Conservation (phyloP, 2,329 filamentous ascomycete genomes). For the Knufia petricola region DNA sequence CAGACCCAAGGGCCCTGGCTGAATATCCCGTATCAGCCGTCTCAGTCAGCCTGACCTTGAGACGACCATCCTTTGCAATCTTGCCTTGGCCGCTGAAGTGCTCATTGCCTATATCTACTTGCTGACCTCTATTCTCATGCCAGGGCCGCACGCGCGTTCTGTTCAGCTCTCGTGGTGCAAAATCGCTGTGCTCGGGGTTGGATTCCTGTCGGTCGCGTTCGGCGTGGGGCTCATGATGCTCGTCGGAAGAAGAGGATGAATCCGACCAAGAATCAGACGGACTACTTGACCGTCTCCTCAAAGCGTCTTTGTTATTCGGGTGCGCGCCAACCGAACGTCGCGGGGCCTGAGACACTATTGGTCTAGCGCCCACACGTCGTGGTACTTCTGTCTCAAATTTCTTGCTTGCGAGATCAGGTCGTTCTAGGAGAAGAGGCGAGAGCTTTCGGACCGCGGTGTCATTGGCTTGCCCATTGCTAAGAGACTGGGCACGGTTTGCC, state of each 20-base stretch:
- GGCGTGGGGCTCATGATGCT: conserved; percentile 10
- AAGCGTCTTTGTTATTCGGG: no score
- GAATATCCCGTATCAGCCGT: conserved; percentile 60
- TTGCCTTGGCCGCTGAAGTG: conserved; percentile 35
- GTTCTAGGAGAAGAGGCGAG: no score
- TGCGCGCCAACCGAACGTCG: no score
- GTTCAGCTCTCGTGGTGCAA: conserved; percentile 18
- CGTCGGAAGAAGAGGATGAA: conserved; percentile 13
- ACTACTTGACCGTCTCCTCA: no score
- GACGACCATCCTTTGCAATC: conserved; percentile 57
- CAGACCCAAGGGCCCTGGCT: conserved; percentile 60
- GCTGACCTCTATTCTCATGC: conserved; percentile 1
- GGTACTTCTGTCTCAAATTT: no score
- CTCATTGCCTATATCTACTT: conserved; percentile 17
- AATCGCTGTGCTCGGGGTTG: conserved; percentile 8
- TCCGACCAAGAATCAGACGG: no score
- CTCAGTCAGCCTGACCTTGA: conserved; percentile 64
- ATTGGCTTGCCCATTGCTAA: no score
- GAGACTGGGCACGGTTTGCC: no score
- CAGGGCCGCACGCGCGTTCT: conserved; percentile 10
- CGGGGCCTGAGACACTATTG: no score
- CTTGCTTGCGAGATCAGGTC: no score
- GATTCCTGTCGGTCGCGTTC: conserved; percentile 9
- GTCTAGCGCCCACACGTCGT: no score
- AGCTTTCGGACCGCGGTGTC: no score